Base-by-base conservation (phyloP, 768 basidiomycete species). In the Pholiota microspora region DNA sequence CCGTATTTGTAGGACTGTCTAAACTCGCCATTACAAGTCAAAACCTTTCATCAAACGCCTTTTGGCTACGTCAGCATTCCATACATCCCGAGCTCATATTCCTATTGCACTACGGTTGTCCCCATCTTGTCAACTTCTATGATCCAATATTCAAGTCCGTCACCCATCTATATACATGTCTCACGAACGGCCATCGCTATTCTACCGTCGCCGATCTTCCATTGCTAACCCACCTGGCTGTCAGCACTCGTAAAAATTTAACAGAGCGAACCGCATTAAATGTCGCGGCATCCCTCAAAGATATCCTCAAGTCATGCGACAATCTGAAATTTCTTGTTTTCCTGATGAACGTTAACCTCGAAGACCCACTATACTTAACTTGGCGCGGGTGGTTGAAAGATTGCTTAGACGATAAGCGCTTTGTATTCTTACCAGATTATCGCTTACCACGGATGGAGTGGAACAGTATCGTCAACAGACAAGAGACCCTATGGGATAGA, bases 161-260 rank as follows among this genome's bases (percentile, higher is more conserved):
- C 10, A 71, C 71, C 1, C 70, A 71, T 58, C 61, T 74, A 10
- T 73, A 69, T 44, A 71, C 73, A 0, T 69, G 66, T 27, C 64
- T 67, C 8, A 64, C 70, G 13, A 51, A 54, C 16, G 71, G 69
- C 13, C 67, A 70, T 48, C 66, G 66, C 10, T 58, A 59, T 21
- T 70, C 73, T 10, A 63, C 63, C 42, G 62, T 73, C 24, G 57
- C 62, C 9, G 70, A 73, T 57, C 62, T 72, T 13, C 67, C 69
- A 0, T 48, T 51, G 18, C 61, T 74, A 3, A 73, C 69, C 2
- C 71, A 73, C 46, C 66, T 74, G 4, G 70, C 69, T 15, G 68
- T 70, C 2, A 63, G 67, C 49, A 67, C 71, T 6, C 70, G 67
- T 21, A 29, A 62, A 2, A 56, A 66, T 21, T 57, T 68, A 18